Evolutionary conservation across 768 basidiomycete species (phyloP), one percentile per base, ranked within the genome.

Genomic region (Pisolithus albus): DNA sequence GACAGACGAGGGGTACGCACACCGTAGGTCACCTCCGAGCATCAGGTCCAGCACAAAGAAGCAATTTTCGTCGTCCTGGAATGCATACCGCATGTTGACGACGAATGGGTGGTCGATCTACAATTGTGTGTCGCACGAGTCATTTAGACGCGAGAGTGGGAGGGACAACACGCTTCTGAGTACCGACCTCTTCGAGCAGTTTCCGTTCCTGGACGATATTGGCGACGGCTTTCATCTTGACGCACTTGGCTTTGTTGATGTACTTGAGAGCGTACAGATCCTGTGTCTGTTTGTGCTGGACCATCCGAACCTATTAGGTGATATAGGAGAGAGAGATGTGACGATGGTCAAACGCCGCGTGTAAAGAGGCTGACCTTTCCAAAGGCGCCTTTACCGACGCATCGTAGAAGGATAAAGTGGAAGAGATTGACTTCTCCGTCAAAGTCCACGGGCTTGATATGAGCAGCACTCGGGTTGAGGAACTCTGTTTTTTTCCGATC

Each of bases 351-450:
- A 60, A 18, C 61, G 52, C 46, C 57, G 26, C 41, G 50, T 24
- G 30, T 49, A 36, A 23, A 23, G 26, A 21, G 26, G 45, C 16
- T 49, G 32, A 93, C 95, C 83, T 99, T 98, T 65, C 95, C 95
- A 69, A 99, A 98, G 1, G 95, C 95, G 47, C 95, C 95, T 69
- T 97, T 97, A 19, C 95, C 95, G n/a, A 99, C 94, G 58, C 92
- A 94, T 61, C 95, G 78, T 18, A 98, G 70, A 38, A 99, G 84
- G 56, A 90, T 80, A 65, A 99, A 99, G 65, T 99, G 96, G 69
- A 96, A 99, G 52, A 99, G 84, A 65, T 92, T 95, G 65, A 92
- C 86, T 56, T 95, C 92, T 57, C 88, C 91, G 59, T 94, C 92
- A 65, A 93, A 95, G 75, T 95, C 92, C 70, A 94, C 86, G 56